Conservation (phyloP, 768 basidiomycete species). For the Infundibulicybe gibba region DNA sequence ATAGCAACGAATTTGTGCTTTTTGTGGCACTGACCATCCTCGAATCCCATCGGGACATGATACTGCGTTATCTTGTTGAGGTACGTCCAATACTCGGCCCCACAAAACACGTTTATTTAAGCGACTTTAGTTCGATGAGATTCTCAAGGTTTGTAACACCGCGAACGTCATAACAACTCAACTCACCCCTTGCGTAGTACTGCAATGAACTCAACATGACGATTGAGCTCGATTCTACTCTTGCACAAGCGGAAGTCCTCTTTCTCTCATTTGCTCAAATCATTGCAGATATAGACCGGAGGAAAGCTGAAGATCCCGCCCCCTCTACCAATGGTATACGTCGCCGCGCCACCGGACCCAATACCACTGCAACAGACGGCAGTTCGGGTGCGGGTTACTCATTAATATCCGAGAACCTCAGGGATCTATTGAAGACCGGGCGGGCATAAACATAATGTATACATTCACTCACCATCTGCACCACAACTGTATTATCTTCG, state of each 20-base stretch:
- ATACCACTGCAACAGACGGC: slow-evolving; percentile 7
- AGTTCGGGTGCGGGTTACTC: slow-evolving; percentile 33
- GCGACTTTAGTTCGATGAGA: slow-evolving; percentile 67
- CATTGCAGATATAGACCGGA: slow-evolving; percentile 85
- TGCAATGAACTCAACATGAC: slow-evolving; percentile 95
- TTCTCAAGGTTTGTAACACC: slow-evolving; percentile 51
- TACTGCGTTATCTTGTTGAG: slow-evolving; percentile 92
- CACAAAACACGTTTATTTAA: too few species aligned
- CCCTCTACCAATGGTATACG: slow-evolving; percentile 26
- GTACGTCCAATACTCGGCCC: slow-evolving; percentile 31
- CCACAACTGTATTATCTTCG: too few species aligned
- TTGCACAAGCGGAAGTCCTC: slow-evolving; percentile 95
- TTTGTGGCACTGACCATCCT: slow-evolving; percentile 93
- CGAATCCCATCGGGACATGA: slow-evolving; percentile 94
- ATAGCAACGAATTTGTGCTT: slow-evolving; percentile 83
- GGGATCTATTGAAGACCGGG: slow-evolving; percentile 52
- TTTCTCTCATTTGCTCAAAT: slow-evolving; percentile 89
- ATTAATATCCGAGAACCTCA: slow-evolving; percentile 57
- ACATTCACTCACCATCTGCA: too few species aligned
- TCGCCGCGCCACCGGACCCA: slow-evolving; percentile 4
- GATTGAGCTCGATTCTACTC: slow-evolving; percentile 93
- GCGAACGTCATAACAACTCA: neutral
- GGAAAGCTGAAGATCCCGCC: slow-evolving; percentile 58
- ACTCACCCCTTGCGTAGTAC: slow-evolving; percentile 44
- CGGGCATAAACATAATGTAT: slow-evolving; percentile 12